phyloP scores from a whole-genome alignment of 345 rosid genomes.

The Lagerstroemia speciosa region DNA sequence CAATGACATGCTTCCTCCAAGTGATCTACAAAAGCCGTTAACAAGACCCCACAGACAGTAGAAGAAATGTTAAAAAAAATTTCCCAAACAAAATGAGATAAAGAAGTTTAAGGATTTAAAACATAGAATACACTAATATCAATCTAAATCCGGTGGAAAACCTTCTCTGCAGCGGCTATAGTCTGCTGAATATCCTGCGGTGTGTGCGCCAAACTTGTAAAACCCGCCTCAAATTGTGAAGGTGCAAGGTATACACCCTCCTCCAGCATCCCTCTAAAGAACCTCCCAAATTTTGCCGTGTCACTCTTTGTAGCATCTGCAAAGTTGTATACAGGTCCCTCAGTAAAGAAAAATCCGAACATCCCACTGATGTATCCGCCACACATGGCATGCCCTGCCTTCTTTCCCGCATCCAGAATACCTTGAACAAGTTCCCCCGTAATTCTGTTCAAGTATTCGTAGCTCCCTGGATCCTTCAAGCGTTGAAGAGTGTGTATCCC shows the following conservation, averaged over 20 bases:
- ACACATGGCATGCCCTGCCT: constrained; percentile 73
- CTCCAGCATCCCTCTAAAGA: constrained; percentile 71
- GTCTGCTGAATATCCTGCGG: constrained; percentile 65
- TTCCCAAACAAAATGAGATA: neutral
- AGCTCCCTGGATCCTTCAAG: constrained; percentile 62
- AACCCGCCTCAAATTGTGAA: constrained; percentile 95
- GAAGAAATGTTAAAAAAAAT: neutral
- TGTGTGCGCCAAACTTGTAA: constrained; percentile 87
- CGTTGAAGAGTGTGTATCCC: constrained; percentile 77
- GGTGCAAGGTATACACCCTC: constrained; percentile 98
- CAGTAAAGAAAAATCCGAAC: constrained; percentile 94
- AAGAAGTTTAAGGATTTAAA: neutral
- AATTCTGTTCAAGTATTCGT: constrained; percentile 69
- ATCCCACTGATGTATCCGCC: constrained; percentile 78
- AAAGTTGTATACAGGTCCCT: constrained; percentile 79
- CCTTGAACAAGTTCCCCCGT: constrained; percentile 60
- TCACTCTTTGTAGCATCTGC: constrained; percentile 83
- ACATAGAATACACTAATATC: neutral
- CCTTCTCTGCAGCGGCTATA: constrained; percentile 72
- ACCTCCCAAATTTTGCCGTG: constrained; percentile 60
- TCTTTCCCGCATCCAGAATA: constrained; percentile 68
- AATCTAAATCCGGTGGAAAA: constrained; percentile 46
- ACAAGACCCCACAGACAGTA: neutral
- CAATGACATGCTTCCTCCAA: neutral
- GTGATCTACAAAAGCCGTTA: neutral